A percentile compares a stretch with the other conserved stretches of the same genome.
phyloP scores from a whole-genome alignment of 2,329 filamentous ascomycete genomes.

The Calonectria hongkongensis region DNA sequence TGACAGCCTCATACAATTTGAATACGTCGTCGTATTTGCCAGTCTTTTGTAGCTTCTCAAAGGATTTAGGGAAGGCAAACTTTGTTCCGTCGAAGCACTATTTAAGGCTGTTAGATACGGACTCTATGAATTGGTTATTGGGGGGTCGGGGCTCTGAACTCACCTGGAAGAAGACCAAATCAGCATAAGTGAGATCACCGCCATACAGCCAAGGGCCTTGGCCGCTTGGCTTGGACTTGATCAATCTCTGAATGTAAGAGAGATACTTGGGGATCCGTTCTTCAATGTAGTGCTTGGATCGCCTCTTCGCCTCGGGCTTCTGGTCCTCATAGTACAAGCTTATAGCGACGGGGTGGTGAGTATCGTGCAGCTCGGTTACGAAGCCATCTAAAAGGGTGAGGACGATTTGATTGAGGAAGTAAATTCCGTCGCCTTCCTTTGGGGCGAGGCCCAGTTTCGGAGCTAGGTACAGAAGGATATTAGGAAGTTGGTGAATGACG shows the following conservation, averaged over 20 bases:
- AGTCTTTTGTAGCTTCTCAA: constrained; percentile 71
- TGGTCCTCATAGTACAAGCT: constrained; percentile 84
- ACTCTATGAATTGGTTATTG: background rate
- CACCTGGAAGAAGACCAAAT: constrained; percentile 84
- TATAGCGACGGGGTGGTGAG: constrained; percentile 81
- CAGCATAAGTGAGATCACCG: constrained; percentile 80
- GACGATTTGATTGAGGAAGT: constrained; percentile 77
- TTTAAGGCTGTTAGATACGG: constrained; percentile 24
- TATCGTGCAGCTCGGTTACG: constrained; percentile 83
- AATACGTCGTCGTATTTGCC: constrained; percentile 78
- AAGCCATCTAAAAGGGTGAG: constrained; percentile 83
- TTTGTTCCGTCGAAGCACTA: constrained; percentile 74
- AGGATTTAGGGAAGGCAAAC: constrained; percentile 82
- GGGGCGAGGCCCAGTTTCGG: constrained; percentile 74
- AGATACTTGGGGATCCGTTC: constrained; percentile 83
- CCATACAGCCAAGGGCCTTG: constrained; percentile 81
- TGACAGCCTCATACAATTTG: constrained; percentile 77
- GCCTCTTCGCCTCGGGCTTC: constrained; percentile 78
- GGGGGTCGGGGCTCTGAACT: constrained; percentile 38
- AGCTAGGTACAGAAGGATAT: constrained; percentile 83
- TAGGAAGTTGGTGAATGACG: constrained; percentile 80
- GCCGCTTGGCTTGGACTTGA: constrained; percentile 73
- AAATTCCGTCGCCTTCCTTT: constrained; percentile 65
- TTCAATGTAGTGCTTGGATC: constrained; percentile 74
- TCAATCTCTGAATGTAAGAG: constrained; percentile 80